Percentiles rank a stretch among this genome's conserved stretches.
These are phyloP conservation scores for Podaxis sp. DNA, from an alignment of 768 basidiomycete species.

Conservation along the genomic window DNA sequence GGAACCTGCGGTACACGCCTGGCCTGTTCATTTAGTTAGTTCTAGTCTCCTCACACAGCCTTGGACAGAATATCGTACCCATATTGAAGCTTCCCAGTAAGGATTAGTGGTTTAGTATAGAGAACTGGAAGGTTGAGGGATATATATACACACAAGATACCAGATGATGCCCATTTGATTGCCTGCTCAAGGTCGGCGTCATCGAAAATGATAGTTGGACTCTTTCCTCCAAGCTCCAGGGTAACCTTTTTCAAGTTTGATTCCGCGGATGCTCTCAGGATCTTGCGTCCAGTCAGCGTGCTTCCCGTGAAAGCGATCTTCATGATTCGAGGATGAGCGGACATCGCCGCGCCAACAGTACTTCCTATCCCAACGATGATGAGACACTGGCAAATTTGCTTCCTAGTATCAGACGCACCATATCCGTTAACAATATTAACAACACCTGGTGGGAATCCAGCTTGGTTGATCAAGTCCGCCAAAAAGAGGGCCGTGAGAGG, in stretches of 20 bases:
- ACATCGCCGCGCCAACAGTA: constrained; percentile 64
- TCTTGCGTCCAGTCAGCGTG: constrained; percentile 66
- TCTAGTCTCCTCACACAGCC: not conserved
- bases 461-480: constrained; percentile 52
- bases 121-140: not conserved
- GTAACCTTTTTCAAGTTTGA: constrained; percentile 77
- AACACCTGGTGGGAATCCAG: constrained; percentile 74
- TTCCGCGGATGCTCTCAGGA: constrained; percentile 70
- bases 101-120: not conserved
- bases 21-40: constrained; percentile 29
- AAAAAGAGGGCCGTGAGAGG: constrained; percentile 60
- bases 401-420: constrained; percentile 26
- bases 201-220: constrained; percentile 39
- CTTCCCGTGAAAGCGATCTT: constrained; percentile 81
- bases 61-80: constrained; percentile 13
- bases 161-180: constrained; percentile 40
- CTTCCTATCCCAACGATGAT: constrained; percentile 20
- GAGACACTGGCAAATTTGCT: not conserved
- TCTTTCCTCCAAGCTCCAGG: constrained; percentile 74
- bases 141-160: constrained; percentile 48
- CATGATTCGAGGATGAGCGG: constrained; percentile 56
- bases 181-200: not conserved
- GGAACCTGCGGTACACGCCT: constrained; percentile 77
- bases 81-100: constrained; percentile 21
- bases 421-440: constrained; percentile 70